A percentile compares a stretch with the other conserved stretches of the same genome.
These are phyloP conservation scores for Exophiala lecanii-corni DNA, from an alignment of 2,329 filamentous ascomycete species.

Conservation along the genomic window DNA sequence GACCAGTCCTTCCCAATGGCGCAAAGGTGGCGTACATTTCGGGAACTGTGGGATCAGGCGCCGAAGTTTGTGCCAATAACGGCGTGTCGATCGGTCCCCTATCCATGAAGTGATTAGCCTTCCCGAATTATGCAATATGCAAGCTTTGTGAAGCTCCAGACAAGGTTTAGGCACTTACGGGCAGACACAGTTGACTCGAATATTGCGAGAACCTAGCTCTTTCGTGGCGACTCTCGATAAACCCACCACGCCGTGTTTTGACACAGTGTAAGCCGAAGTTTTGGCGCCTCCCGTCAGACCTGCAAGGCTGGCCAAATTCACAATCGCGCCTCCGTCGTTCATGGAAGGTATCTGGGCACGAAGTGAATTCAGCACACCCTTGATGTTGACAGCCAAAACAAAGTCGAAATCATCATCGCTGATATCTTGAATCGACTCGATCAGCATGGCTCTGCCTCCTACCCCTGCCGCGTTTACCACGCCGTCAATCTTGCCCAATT, in stretches of 20 bases:
- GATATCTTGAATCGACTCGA: neutral
- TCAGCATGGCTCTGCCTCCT: neutral
- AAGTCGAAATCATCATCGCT: neutral
- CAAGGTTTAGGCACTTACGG: constrained; percentile 1
- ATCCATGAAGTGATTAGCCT: too few species aligned
- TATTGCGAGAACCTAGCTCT: constrained; percentile 30
- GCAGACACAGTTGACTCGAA: constrained; percentile 33
- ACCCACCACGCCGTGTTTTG: constrained; percentile 41
- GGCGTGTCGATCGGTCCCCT: constrained; percentile 1
- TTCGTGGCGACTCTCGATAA: constrained; percentile 37
- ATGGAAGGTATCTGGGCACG: constrained; percentile 2
- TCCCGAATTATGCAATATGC: too few species aligned
- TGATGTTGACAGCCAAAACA: constrained; percentile 1
- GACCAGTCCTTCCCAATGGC: constrained; percentile 1
- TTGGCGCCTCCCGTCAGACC: neutral
- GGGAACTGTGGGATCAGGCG: neutral
- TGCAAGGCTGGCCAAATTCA: constrained; percentile 2
- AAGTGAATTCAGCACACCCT: constrained; percentile 3
- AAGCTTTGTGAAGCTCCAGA: too few species aligned
- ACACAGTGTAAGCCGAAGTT: constrained; percentile 37
- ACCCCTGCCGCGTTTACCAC: neutral
- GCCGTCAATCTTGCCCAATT: neutral
- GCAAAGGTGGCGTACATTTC: neutral
- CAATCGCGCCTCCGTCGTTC: neutral
- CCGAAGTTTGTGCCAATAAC: neutral